Percentiles rank a stretch among this genome's conserved stretches.
These are phyloP conservation scores for Populus tomentosa DNA, from an alignment of 441 rosid genomes.

Conservation along the genomic window DNA sequence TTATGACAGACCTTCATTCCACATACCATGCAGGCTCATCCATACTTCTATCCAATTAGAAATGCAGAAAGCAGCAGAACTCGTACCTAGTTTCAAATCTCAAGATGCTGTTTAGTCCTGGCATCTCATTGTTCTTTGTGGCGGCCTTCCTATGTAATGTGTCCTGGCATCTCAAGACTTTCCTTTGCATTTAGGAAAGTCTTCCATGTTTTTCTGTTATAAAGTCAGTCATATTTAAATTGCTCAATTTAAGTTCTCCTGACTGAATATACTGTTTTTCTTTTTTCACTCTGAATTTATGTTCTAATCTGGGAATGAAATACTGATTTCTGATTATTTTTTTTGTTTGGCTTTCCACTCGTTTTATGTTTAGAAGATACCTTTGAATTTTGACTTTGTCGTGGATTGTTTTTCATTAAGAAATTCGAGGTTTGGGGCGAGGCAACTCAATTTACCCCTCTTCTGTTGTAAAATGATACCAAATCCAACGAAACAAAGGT, in stretches of 20 bases:
- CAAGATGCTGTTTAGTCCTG: slow-evolving; percentile 15
- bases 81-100: slow-evolving; percentile 38
- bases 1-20: slow-evolving; percentile 1
- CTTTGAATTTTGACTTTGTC: background rate
- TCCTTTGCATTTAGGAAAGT: slow-evolving; percentile 1
- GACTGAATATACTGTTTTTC: background rate
- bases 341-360: background rate
- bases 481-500: background rate
- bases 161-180: too few relatives aligned
- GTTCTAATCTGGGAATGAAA: slow-evolving; percentile 6
- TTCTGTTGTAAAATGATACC: background rate
- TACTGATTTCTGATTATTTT: background rate
- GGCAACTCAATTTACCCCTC: background rate
- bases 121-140: slow-evolving; percentile 10
- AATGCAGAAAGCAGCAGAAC: slow-evolving; percentile 85
- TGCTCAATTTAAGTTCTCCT: background rate
- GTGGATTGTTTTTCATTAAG: background rate
- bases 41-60: slow-evolving; percentile 75
- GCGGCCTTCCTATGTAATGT: slow-evolving; percentile 10
- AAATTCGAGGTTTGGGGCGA: background rate
- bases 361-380: background rate
- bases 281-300: background rate
- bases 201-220: slow-evolving; percentile 4
- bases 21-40: slow-evolving; percentile 49
- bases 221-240: slow-evolving; percentile 8